A percentile compares a stretch with the other conserved stretches of the same genome.
phyloP scores from a whole-genome alignment of 2,329 filamentous ascomycete species.

The Fusarium bactridioides region DNA sequence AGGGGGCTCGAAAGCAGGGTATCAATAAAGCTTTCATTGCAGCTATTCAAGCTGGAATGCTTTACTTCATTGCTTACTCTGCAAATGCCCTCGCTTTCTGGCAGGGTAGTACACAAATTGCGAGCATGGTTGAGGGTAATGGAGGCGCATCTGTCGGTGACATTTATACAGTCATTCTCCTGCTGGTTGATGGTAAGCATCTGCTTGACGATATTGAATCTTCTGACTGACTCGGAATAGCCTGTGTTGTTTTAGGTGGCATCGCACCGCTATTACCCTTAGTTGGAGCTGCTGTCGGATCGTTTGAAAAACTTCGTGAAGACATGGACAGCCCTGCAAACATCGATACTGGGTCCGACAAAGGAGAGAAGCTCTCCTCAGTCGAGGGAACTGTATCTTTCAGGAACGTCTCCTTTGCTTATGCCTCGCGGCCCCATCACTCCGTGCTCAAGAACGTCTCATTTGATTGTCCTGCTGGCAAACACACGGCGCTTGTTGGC shows the following conservation, averaged over 20 bases:
- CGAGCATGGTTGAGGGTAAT: slow-evolving; percentile 48
- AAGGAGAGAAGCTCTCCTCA: slow-evolving; percentile 52
- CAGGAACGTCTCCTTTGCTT: slow-evolving; percentile 54
- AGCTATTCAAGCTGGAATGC: slow-evolving; percentile 65
- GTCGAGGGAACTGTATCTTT: slow-evolving; percentile 51
- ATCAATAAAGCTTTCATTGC: slow-evolving; percentile 65
- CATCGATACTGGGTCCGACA: slow-evolving; percentile 54
- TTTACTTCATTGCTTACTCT: slow-evolving; percentile 74
- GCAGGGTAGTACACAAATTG: slow-evolving; percentile 66
- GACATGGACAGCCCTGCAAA: slow-evolving; percentile 62
- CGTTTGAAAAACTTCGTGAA: slow-evolving; percentile 64
- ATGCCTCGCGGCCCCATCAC: slow-evolving; percentile 53
- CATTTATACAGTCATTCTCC: slow-evolving; percentile 71
- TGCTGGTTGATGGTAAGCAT: slow-evolving; percentile 65
- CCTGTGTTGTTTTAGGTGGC: slow-evolving; percentile 68
- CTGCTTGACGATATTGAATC: too few species aligned
- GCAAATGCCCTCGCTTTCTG: slow-evolving; percentile 74
- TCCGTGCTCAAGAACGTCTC: slow-evolving; percentile 54
- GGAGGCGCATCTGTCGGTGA: slow-evolving; percentile 51
- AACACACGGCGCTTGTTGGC: slow-evolving; percentile 65
- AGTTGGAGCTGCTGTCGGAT: slow-evolving; percentile 64
- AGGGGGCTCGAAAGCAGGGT: slow-evolving; percentile 58
- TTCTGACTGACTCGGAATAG: slow-evolving; percentile 40
- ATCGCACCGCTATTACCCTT: slow-evolving; percentile 70
- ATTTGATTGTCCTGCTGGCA: slow-evolving; percentile 57